Base-by-base conservation (phyloP, 2,329 filamentous ascomycete species). In the Tolypocladium ovalisporum region DNA sequence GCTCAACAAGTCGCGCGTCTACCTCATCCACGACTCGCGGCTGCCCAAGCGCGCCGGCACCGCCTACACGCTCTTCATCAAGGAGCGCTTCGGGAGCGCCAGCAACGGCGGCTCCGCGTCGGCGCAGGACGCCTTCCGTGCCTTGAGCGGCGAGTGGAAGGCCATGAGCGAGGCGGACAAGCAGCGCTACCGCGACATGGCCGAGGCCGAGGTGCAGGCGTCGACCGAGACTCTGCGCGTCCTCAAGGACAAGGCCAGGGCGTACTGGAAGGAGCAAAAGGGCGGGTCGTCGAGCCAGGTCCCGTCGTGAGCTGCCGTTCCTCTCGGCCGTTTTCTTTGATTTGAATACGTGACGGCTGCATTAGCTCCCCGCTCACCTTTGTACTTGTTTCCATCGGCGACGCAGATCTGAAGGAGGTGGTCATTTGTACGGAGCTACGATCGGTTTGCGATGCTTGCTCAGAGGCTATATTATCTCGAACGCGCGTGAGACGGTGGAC, bases 11-110 rank as follows among this genome's bases (percentile, higher is more conserved):
- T 64, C 66, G 61, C 49, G 56, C 27, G 3, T 36, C 47, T n/a
- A 55, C 22, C 1, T 56, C 22, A 74, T 84, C 61, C 61, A 59
- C 2, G 81, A 84, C 63, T 68, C 74, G 3, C 80, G 81, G 44
- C 60, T 71, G 37, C 81, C 81, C 61, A 76, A 75, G 66, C 63
- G 61, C 39, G 63, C 74, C 13, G 0, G 39, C 15, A 64, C 56
- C 15, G 29, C 72, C 32, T 82, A 65, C 61, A 53, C 56, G 10
- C 57, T 69, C 4, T 83, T 69, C 66, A 57, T 71, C 57, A 71
- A 72, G 65, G 64, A 71, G 13, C 71, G 71, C 57, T 75, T 69
- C 66, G 62, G 53, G 17, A 27, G 22, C 35, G 54, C 63, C 9
- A 64, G 66, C 35, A 70, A 70, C 44, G 64, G 68, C 0, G 47